Percentiles rank a stretch among this genome's conserved stretches.
phyloP scores from a whole-genome alignment of 2,329 filamentous ascomycete genomes.

The Geosmithia putterillii region DNA sequence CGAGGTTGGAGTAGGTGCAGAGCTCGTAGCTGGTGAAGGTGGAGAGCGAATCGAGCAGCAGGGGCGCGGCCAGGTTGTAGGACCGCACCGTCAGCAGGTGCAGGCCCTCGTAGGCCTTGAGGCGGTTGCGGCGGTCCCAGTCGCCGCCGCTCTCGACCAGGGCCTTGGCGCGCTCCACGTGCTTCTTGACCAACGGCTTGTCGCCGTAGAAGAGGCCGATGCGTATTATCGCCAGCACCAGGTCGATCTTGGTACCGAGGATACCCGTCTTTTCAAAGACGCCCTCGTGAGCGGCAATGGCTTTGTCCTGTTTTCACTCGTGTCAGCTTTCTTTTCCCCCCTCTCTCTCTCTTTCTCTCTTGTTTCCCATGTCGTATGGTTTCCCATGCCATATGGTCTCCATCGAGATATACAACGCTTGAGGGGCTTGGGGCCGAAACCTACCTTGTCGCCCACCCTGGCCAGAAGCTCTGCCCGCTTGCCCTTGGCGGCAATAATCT shows the following conservation, averaged over 20 bases:
- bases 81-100: conserved; percentile 87
- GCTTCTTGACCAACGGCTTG: conserved; percentile 84
- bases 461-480: conserved; percentile 97
- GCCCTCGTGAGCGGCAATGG: conserved; percentile 81
- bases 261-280: conserved; percentile 96
- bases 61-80: conserved; percentile 77
- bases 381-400: too few species aligned
- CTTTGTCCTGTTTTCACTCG: conserved; percentile 76
- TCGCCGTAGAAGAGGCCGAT: conserved; percentile 95
- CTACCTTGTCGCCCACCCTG: conserved; percentile 87
- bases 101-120: conserved; percentile 96
- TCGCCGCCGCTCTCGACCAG: conserved; percentile 92
- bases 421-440: too few species aligned
- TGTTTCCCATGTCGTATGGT: too few species aligned
- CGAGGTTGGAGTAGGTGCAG: conserved; percentile 89
- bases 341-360: too few species aligned
- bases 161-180: conserved; percentile 76
- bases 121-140: conserved; percentile 94
- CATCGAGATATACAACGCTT: too few species aligned
- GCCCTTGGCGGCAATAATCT: conserved; percentile 82
- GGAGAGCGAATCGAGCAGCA: conserved; percentile 91
- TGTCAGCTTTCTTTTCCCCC: not conserved
- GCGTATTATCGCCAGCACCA: conserved; percentile 91
- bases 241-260: conserved; percentile 91
- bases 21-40: conserved; percentile 98